Base-by-base conservation (phyloP, 441 rosid genomes). In the Corymbia citriodora region DNA sequence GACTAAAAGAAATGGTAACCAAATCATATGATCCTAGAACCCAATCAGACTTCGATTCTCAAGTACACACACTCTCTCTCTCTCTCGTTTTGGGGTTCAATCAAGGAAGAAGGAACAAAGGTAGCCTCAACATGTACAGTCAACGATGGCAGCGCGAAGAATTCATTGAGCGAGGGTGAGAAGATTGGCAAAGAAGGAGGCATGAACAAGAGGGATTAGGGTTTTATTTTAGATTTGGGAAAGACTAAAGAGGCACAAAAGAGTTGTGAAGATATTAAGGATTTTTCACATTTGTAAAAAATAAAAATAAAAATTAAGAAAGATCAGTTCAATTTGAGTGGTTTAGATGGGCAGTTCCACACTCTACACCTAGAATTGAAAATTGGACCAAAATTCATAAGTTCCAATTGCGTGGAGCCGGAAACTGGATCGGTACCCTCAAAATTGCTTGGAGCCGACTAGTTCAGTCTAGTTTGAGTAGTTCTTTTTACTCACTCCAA, bases 371-470 rank as follows among this genome's bases (percentile, higher is more conserved):
- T 57, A 0, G 3, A 57, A 57, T 3, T 23, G 1, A 0, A 3
- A 57, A 57, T 23, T 2, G n/a, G 25, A 59, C 14, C 25, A 59
- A 59, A 59, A 59, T 59, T 59, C n/a, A 59, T 25, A 13, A 10
- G 25, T 59, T 59, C n/a, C 0, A 59, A 59, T 25, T 1, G 6
- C 23, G 18, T 25, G n/a, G 0, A 59, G 25, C 2, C 11, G 11
- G 15, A 14, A 59, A 25, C 25, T 1, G 0, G 14, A 59, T 9
- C 7, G 0, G 25, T 59, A 0, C n/a, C 11, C 7, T 25, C 10
- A 59, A 14, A 25, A 59, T 29, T 59, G 25, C 7, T 1, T 0
- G 5, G 11, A 10, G 25, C n/a, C 3, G 25, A 0, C 1, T 5
- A 1, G 14, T 59, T 59, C 25, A 14, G 29, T 59, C 25, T 0